Base-by-base conservation (phyloP, 2,329 filamentous ascomycete species). In the Pseudogymnoascus sp. region DNA sequence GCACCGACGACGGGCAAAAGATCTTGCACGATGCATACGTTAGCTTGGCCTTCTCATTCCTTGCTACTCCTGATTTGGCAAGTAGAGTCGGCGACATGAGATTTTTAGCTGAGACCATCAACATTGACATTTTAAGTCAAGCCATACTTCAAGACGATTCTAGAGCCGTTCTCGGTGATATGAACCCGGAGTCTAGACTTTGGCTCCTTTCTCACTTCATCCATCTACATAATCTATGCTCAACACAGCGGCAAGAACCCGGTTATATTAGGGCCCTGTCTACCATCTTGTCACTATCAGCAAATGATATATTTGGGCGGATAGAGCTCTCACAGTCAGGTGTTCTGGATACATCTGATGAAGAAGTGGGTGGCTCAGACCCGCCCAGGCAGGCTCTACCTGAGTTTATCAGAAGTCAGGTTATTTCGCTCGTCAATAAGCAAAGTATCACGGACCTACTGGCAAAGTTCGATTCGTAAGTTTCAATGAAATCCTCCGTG, bases 371-470 rank as follows among this genome's bases (percentile, higher is more conserved):
- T 10, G 55, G 63, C n/a, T 68, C 68, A 26, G 60, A 59, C 23
- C 28, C 19, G 15, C 12, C 35, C 15, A 45, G 52, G 8, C 61
- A 65, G 41, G 68, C 70, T 7, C 66, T 84, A 13, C 73, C 79
- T 63, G 66, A 76, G 0, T 88, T 90, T 67, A 73, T 95, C 10
- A 79, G 80, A 52, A 76, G 79, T 0, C 83, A 90, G 65, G 75
- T 96, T 2, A 72, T 81, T 13, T 88, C 85, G 8, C 75, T 96
- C 6, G 83, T 95, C 30, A 85, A 91, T 63, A 83, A 89, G 70
- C 80, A 85, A 41, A 89, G 87, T 37, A 88, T 96, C 59, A 82
- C 85, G 0, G 79, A 66, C 12, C 59, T 72, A 48, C 61, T 72
- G 19, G 62, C 62, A 9, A 70, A 67, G 52, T 70, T 71, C 59